These are phyloP conservation scores for Aspergillus piperis DNA, from an alignment of 2,329 filamentous ascomycete species.

Conservation along the genomic window DNA sequence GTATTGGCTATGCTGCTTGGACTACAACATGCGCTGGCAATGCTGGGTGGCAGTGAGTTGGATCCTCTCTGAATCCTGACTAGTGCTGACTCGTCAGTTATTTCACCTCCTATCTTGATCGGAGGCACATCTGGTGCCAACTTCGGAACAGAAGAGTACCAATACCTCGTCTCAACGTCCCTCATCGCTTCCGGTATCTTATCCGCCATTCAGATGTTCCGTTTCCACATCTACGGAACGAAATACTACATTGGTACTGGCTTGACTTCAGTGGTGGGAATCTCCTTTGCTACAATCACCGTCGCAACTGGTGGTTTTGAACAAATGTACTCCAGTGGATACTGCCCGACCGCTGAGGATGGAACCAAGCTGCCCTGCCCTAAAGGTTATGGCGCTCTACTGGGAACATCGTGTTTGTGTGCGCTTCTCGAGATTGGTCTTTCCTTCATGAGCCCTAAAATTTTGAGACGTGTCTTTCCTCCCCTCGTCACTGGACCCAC, in stretches of 20 bases:
- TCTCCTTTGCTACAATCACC: constrained; percentile 67
- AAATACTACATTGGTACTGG: constrained; percentile 67
- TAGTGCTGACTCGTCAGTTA: constrained; percentile 43
- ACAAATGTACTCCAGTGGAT: constrained; percentile 67
- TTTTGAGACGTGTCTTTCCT: constrained; percentile 65
- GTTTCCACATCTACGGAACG: constrained; percentile 63
- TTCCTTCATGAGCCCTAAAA: constrained; percentile 63
- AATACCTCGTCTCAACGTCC: constrained; percentile 69
- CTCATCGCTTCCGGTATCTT: constrained; percentile 68
- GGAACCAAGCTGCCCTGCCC: constrained; percentile 64
- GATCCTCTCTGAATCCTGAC: background rate
- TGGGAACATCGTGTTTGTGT: constrained; percentile 57
- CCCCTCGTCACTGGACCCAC: constrained; percentile 69
- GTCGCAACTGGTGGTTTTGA: constrained; percentile 62
- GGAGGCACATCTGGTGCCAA: constrained; percentile 58
- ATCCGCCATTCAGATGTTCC: constrained; percentile 66
- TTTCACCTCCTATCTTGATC: constrained; percentile 66
- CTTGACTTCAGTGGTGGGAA: constrained; percentile 67
- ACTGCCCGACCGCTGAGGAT: constrained; percentile 58
- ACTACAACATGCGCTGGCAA: constrained; percentile 69
- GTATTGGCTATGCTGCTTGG: constrained; percentile 67
- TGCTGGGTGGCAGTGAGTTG: constrained; percentile 56
- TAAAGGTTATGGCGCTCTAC: constrained; percentile 65
- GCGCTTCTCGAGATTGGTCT: constrained; percentile 62
- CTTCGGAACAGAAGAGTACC: constrained; percentile 54